Conservation (phyloP, 1,284 basidiomycete genomes). For the Cryptococcus deneoformans region DNA sequence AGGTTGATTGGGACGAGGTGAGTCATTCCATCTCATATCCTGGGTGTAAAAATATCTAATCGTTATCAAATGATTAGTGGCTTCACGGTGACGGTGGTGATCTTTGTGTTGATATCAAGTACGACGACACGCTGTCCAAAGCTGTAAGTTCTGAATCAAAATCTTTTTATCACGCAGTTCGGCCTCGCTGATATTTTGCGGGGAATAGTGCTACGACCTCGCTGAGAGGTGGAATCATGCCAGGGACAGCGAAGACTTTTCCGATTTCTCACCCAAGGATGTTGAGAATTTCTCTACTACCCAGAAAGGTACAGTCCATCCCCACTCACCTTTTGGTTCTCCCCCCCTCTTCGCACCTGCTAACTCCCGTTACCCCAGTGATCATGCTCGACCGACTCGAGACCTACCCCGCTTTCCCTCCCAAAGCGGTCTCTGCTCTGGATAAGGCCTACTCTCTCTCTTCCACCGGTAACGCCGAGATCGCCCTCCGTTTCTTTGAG, state of each 20-base stretch:
- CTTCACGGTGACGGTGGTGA: constrained; percentile 75
- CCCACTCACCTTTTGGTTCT: not conserved
- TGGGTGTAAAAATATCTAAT: not conserved
- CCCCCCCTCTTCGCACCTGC: not conserved
- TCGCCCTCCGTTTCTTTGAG: constrained; percentile 53
- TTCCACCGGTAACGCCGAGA: constrained; percentile 51
- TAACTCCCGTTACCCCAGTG: constrained; percentile 19
- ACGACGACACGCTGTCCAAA: constrained; percentile 76
- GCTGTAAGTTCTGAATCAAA: constrained; percentile 24
- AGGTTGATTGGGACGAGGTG: constrained; percentile 71
- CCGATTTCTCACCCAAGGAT: constrained; percentile 42
- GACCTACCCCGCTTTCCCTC: constrained; percentile 37
- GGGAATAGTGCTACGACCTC: constrained; percentile 54
- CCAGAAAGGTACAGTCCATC: constrained; percentile 60
- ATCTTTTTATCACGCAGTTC: no score
- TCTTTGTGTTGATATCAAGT: constrained; percentile 76
- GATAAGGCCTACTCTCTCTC: constrained; percentile 51
- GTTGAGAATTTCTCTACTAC: constrained; percentile 39
- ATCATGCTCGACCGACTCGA: constrained; percentile 54
- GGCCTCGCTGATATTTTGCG: not conserved
- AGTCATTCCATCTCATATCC: no score
- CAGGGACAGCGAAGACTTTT: constrained; percentile 52
- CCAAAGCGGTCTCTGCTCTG: constrained; percentile 39
- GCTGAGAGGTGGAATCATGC: constrained; percentile 74
- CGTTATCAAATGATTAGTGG: constrained; percentile 62